Percentiles rank a stretch among this genome's conserved stretches.
Conservation (phyloP, 306 rosid genomes). For the Vigna unguiculata region DNA sequence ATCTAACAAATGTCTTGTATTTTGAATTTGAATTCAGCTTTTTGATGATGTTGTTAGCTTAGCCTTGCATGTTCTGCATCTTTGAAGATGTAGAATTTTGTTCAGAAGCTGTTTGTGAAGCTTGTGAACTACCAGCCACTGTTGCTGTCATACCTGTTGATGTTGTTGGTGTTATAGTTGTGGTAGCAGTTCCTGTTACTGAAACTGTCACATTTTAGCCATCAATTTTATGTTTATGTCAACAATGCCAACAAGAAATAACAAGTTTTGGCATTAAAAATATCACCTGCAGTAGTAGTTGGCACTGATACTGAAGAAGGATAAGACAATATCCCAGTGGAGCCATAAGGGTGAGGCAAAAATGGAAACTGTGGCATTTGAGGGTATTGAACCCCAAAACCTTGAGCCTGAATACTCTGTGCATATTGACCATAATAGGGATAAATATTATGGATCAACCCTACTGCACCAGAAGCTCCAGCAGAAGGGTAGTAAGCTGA, state of each 20-base stretch:
- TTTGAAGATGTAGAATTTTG: conserved; percentile 57
- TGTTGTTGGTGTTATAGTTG: conserved; percentile 8
- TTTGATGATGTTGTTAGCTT: conserved; percentile 52
- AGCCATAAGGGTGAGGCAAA: conserved; percentile 71
- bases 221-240: conserved; percentile 12
- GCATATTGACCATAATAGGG: conserved; percentile 80
- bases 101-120: conserved; percentile 60
- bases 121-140: conserved; percentile 48
- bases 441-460: conserved; percentile 67
- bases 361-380: conserved; percentile 71
- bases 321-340: conserved; percentile 66
- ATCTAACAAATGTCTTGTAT: conserved; percentile 15
- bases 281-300: conserved; percentile 62
- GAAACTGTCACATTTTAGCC: conserved; percentile 53
- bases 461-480: conserved; percentile 68
- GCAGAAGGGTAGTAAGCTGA: conserved; percentile 68
- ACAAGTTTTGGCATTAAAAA: not conserved
- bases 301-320: conserved; percentile 66
- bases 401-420: conserved; percentile 65
- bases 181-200: conserved; percentile 22
- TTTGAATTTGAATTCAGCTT: conserved; percentile 34
- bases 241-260: not conserved
- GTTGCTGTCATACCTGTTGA: conserved; percentile 46
- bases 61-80: conserved; percentile 52
- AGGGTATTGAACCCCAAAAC: conserved; percentile 76